Base-by-base conservation (phyloP, 2,329 filamentous ascomycete genomes). In the Colletotrichum orbiculare region DNA sequence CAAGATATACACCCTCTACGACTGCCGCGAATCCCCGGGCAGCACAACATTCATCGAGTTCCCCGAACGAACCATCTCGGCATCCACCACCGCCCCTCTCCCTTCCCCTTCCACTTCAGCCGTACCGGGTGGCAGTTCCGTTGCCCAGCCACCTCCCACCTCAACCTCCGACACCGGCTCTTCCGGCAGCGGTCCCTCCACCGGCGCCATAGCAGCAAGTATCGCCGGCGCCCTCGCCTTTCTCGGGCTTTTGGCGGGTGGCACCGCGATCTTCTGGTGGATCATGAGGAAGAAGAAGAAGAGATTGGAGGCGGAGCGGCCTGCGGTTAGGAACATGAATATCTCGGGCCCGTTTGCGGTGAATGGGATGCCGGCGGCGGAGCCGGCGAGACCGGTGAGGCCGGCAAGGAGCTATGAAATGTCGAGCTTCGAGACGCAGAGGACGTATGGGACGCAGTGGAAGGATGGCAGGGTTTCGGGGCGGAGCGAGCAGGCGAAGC, bases 141-240 rank as follows among this genome's bases (percentile, higher is more conserved):
- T 25, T 25, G 4, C 25, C 25, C 25, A 25, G 25, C 25, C 25
- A 25, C 25, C 25, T 25, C 25, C 25, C 25, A 25, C 25, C 25
- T 25, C 25, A 25, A 25, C 25, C 25, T 25, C 25, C 4, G 25
- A 25, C 17, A 25, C 3, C 25, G 15, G 25, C 4, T 46, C n/a
- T 8, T 11, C 13, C 8, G 46, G 25, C 25, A 33, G 49, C 25
- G 11, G 17, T 38, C 38, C 34, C 52, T 17, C 43, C 2, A 7
- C 33, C 0, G 47, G 52, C 0, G 58, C 58, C 8, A 34, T 63
- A 1, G 53, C 42, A 11, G 63, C 58, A 8, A 52, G 52, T 33
- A 43, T 63, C 8, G 42, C 49, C 9, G 63, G 63, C 5, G 63
- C 63, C 6, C 35, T 66, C 6, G 58, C 63, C 1, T 41, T 66